A percentile compares a stretch with the other conserved stretches of the same genome.
phyloP scores from a whole-genome alignment of 495 filamentous ascomycete genomes.

The Annulohypoxylon nitens region DNA sequence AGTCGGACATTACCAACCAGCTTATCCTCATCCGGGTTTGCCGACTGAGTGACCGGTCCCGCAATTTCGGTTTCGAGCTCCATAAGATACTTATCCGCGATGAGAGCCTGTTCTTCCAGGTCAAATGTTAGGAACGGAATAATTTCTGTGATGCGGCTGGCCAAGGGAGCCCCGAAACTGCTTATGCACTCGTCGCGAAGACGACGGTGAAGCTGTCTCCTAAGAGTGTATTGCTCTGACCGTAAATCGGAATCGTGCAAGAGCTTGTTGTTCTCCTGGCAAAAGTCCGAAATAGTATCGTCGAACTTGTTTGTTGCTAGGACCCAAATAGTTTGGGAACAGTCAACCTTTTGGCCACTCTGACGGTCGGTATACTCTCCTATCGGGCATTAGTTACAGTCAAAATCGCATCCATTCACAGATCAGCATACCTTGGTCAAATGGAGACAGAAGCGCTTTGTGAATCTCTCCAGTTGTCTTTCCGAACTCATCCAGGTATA shows the following conservation, averaged over 20 bases:
- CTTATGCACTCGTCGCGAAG: conserved; percentile 51
- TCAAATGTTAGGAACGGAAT: conserved; percentile 65
- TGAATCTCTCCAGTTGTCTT: conserved; percentile 63
- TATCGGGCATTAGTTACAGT: conserved; percentile 30
- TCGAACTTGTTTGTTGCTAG: conserved; percentile 66
- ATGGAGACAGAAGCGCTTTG: conserved; percentile 59
- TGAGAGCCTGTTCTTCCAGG: conserved; percentile 55
- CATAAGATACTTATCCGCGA: conserved; percentile 62
- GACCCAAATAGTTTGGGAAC: conserved; percentile 69
- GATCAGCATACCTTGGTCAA: conserved; percentile 57
- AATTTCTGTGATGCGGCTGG: conserved; percentile 59
- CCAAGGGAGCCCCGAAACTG: conserved; percentile 53
- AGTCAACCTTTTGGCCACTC: conserved; percentile 57
- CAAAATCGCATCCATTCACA: conserved; percentile 23
- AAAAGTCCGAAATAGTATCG: conserved; percentile 56
- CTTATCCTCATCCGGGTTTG: conserved; percentile 50
- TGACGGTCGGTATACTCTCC: conserved; percentile 62
- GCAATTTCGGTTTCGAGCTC: conserved; percentile 49
- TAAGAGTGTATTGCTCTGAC: conserved; percentile 40
- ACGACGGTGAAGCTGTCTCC: conserved; percentile 48
- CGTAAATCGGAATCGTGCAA: conserved; percentile 42
- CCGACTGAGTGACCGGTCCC: conserved; percentile 40
- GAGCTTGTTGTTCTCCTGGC: conserved; percentile 40
- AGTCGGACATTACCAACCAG: conserved; percentile 57
- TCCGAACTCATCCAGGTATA: conserved; percentile 72